Evolutionary conservation across 2,329 filamentous ascomycete species (phyloP).

Genomic region (Sporothrix pallida): DNA sequence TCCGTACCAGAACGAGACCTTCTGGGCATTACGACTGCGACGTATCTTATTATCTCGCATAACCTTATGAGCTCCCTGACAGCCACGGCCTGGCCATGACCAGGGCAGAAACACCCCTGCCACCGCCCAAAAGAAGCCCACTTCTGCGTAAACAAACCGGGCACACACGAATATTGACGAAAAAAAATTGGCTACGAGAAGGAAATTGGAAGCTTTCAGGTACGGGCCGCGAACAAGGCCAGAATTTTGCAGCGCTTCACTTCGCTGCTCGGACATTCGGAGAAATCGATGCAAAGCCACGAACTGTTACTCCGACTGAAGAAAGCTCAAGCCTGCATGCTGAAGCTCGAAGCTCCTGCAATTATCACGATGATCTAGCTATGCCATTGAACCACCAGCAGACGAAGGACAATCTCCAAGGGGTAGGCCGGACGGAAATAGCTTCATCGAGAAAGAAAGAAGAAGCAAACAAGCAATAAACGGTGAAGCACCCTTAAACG

Average conservation of each 20-base stretch:
- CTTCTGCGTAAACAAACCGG: conserved; percentile 32
- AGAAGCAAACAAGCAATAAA: not conserved
- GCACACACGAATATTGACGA: conserved; percentile 4
- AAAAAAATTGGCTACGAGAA: not conserved
- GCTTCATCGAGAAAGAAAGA: not conserved
- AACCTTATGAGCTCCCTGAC: not conserved
- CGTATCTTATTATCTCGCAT: conserved; percentile 9
- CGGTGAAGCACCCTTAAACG: not conserved
- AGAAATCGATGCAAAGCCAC: conserved; percentile 1
- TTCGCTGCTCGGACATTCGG: conserved; percentile 8
- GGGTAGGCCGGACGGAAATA: not conserved
- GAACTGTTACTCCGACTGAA: conserved; percentile 13
- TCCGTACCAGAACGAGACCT: not conserved
- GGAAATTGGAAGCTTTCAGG: not conserved
- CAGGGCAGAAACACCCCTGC: conserved; percentile 13
- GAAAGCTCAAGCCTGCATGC: not conserved
- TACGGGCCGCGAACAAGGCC: not conserved
- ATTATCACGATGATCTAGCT: not conserved
- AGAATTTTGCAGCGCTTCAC: not conserved
- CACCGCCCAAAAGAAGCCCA: conserved; percentile 14
- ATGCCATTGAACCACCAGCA: not conserved
- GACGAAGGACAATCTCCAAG: not conserved
- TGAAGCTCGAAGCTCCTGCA: not conserved
- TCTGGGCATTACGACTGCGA: conserved; percentile 5
- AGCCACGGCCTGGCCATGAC: not conserved